These are phyloP conservation scores for Myrica gale DNA, from an alignment of 306 rosid genomes.

Conservation along the genomic window DNA sequence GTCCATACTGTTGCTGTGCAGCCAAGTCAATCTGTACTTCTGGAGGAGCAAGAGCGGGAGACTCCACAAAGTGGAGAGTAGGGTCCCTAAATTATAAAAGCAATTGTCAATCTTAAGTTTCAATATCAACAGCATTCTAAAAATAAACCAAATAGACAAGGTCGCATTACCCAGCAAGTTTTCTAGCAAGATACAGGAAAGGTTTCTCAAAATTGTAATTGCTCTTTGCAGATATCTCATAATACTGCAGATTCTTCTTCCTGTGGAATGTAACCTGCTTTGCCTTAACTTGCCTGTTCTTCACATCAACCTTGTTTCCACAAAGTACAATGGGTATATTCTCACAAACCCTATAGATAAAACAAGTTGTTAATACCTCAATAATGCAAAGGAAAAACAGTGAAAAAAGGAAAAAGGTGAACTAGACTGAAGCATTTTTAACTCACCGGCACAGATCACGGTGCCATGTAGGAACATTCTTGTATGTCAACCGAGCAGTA, in stretches of 20 bases:
- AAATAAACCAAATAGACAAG: background rate
- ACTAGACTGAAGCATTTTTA: background rate
- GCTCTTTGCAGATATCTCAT: conserved; percentile 82
- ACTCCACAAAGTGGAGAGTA: conserved; percentile 67
- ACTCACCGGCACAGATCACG: conserved; percentile 71
- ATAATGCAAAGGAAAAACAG: background rate
- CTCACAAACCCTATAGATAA: conserved; percentile 59
- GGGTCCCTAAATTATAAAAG: conserved; percentile 45
- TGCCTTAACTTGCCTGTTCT: conserved; percentile 76
- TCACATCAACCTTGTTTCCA: conserved; percentile 85
- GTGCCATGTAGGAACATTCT: conserved; percentile 83
- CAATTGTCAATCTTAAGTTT: background rate
- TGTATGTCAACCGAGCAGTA: conserved; percentile 65
- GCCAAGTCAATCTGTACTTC: conserved; percentile 61
- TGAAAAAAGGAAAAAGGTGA: background rate
- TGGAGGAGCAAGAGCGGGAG: conserved; percentile 86
- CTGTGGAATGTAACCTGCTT: conserved; percentile 83
- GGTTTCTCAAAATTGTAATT: conserved; percentile 83
- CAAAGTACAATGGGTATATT: conserved; percentile 76
- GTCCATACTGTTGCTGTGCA: conserved; percentile 50
- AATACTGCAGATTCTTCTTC: conserved; percentile 80
- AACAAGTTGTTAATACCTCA: background rate
- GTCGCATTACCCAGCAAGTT: conserved; percentile 65
- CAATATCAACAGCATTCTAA: background rate
- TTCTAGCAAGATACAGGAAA: conserved; percentile 71